Evolutionary conservation across 768 basidiomycete genomes (phyloP).

Genomic region (Strobilomyces dryophilus): DNA sequence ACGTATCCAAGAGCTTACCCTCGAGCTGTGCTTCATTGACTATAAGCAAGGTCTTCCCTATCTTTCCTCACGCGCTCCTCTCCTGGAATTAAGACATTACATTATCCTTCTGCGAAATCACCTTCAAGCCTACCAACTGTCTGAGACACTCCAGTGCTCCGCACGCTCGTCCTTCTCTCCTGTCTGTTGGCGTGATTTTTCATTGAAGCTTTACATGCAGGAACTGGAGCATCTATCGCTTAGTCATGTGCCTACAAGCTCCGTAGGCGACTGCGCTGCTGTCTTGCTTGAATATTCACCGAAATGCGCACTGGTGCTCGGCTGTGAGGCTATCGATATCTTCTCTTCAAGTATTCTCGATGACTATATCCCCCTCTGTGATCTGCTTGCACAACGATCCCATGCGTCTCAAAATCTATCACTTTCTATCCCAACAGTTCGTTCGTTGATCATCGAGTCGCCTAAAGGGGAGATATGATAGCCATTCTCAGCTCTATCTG

Average conservation of each 20-base stretch:
- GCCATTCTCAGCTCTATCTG: not conserved
- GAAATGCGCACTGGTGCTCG: not conserved
- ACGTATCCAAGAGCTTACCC: not conserved
- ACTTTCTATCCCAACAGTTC: not conserved
- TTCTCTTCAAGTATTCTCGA: not conserved
- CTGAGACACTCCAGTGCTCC: no score
- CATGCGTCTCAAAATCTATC: not conserved
- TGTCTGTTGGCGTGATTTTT: no score
- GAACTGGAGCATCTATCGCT: no score
- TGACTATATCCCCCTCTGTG: not conserved
- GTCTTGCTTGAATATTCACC: not conserved
- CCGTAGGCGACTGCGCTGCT: not conserved
- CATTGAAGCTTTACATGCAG: no score
- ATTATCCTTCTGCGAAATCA: no score
- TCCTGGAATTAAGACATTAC: no score
- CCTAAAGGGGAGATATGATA: no score
- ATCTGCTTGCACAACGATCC: not conserved
- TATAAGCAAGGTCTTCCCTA: not conserved
- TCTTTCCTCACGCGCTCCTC: not conserved
- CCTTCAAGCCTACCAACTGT: no score
- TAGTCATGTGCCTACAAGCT: not conserved
- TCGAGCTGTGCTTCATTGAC: not conserved
- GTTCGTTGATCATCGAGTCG: not conserved
- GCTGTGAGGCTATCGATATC: not conserved
- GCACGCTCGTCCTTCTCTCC: no score